Evolutionary conservation across 441 rosid genomes (phyloP).

Genomic region (Erysimum cheiri): DNA sequence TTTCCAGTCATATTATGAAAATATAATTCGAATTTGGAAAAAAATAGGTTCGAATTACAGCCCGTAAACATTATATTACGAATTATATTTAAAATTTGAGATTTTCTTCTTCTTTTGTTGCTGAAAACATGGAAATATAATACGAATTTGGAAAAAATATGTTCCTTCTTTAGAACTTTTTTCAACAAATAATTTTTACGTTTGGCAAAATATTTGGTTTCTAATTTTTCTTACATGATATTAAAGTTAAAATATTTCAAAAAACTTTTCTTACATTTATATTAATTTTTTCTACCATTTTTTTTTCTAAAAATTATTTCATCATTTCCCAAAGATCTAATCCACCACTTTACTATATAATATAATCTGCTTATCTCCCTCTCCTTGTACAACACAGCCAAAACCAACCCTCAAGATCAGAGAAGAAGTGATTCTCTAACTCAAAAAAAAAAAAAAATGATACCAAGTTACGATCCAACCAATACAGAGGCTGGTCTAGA

Average conservation of each 20-base stretch:
- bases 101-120: too few species aligned
- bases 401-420: slow-evolving; percentile 2
- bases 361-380: neutral
- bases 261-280: neutral
- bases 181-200: neutral
- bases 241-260: neutral
- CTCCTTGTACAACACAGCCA: neutral
- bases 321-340: neutral
- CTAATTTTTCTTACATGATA: neutral
- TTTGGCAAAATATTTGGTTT: neutral
- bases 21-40: too few species aligned
- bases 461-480: slow-evolving; percentile 65
- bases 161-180: neutral
- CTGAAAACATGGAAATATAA: neutral
- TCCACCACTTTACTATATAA: neutral
- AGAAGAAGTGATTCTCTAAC: neutral
- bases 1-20: neutral
- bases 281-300: neutral
- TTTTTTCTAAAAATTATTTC: neutral
- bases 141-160: neutral
- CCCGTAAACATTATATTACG: too few species aligned
- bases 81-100: too few species aligned
- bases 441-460: slow-evolving; percentile 41
- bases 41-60: too few species aligned
- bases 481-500: slow-evolving; percentile 67